Conservation (phyloP, 257 asterid genomes). For the Solanum tarapatanum region DNA sequence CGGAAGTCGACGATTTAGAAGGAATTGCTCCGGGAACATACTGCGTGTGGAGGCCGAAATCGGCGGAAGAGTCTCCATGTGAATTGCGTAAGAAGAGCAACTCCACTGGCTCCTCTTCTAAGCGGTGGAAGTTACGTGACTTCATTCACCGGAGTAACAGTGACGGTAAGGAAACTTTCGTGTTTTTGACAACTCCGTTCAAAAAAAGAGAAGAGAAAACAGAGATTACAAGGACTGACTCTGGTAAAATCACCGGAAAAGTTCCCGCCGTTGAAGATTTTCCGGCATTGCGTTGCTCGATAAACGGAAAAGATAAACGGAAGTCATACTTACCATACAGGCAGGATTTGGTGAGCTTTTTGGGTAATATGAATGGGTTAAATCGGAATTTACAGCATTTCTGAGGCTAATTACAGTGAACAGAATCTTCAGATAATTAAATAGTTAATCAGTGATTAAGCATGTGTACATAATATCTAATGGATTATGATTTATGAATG, state of each 20-base stretch:
- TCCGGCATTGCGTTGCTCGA: background rate
- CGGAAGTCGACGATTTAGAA: slow-evolving; percentile 30
- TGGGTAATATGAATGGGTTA: slow-evolving; percentile 35
- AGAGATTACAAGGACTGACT: background rate
- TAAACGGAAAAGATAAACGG: slow-evolving; percentile 7
- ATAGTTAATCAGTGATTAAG: background rate
- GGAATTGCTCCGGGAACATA: slow-evolving; percentile 38
- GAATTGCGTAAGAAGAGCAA: slow-evolving; percentile 33
- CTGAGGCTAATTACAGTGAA: background rate
- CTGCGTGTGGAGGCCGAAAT: slow-evolving; percentile 49
- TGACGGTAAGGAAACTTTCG: slow-evolving; percentile 23
- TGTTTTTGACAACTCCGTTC: background rate
- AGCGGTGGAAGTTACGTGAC: slow-evolving; percentile 39
- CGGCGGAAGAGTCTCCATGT: slow-evolving; percentile 2
- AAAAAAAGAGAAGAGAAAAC: background rate
- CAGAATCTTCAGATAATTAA: background rate
- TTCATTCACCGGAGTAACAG: slow-evolving; percentile 39
- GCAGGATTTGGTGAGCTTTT: slow-evolving; percentile 48
- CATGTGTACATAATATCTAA: background rate
- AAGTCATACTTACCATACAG: slow-evolving; percentile 56
- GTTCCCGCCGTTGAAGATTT: background rate
- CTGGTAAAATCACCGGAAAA: background rate
- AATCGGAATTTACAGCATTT: slow-evolving; percentile 16
- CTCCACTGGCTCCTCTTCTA: slow-evolving; percentile 32
- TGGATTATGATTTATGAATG: background rate